Evolutionary conservation across 2,329 filamentous ascomycete species (phyloP).

Genomic region (Neonectria ditissima): DNA sequence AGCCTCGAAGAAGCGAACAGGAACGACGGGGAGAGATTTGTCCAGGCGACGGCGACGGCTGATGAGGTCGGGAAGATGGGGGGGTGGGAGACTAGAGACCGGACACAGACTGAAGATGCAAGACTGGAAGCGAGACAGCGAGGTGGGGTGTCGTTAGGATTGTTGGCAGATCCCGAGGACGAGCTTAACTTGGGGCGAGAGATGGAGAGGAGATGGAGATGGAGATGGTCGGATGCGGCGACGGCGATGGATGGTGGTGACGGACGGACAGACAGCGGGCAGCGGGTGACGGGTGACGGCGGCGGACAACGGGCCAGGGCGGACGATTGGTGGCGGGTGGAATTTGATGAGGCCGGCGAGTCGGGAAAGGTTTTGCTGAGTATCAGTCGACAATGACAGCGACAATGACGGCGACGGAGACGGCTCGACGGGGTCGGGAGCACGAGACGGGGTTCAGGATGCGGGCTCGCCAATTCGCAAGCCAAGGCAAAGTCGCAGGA

Average conservation of each 20-base stretch:
- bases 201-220: conserved; percentile 24
- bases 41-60: conserved; percentile 16
- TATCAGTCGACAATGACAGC: conserved; percentile 43
- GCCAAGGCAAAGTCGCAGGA: conserved; percentile 26
- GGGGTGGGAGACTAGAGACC: conserved; percentile 18
- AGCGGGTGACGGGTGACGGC: not conserved
- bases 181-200: conserved; percentile 29
- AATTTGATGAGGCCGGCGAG: conserved; percentile 39
- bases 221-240: conserved; percentile 28
- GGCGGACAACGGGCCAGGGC: not conserved
- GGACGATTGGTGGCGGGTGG: conserved; percentile 14
- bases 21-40: conserved; percentile 2
- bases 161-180: conserved; percentile 31
- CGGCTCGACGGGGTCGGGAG: conserved; percentile 11
- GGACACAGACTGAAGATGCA: conserved; percentile 16
- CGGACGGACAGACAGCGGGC: conserved; percentile 22
- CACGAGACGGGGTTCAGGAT: conserved; percentile 32
- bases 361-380: conserved; percentile 45
- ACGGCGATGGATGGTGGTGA: conserved; percentile 19
- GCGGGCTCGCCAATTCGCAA: conserved; percentile 46
- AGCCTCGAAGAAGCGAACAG: conserved; percentile 29
- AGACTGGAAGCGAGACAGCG: conserved; percentile 25
- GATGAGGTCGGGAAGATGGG: conserved; percentile 20
- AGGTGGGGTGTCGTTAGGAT: conserved; percentile 44
- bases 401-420: not conserved